A percentile compares a stretch with the other conserved stretches of the same genome.
Conservation (phyloP, 108 stramenopile genomes). For the Cyclotella baltica region DNA sequence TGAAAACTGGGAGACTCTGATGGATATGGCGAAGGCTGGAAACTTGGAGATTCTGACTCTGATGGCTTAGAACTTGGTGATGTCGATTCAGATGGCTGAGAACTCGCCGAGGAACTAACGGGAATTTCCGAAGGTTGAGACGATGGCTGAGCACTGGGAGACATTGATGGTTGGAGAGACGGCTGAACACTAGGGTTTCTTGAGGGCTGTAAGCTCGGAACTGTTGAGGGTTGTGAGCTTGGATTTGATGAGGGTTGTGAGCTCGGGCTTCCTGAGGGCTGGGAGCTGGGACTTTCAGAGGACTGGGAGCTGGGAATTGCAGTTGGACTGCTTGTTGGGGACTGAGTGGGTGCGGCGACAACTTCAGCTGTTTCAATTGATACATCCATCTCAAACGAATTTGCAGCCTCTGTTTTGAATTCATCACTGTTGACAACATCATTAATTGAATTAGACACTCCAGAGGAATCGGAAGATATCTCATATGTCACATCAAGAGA, state of each 20-base stretch:
- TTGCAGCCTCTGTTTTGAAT: conserved; percentile 15
- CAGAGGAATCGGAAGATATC: conserved; percentile 10
- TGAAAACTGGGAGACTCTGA: background rate
- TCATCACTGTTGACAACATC: conserved; percentile 7
- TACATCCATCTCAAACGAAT: background rate
- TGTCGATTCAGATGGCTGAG: background rate
- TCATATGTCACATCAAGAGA: conserved; percentile 8
- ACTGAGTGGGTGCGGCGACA: background rate
- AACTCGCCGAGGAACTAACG: background rate
- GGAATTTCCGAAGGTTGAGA: background rate
- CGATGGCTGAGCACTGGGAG: background rate
- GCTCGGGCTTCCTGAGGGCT: background rate
- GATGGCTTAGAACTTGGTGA: background rate
- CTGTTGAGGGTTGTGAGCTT: background rate
- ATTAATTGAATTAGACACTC: background rate
- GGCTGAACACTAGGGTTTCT: background rate
- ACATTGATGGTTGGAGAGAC: background rate
- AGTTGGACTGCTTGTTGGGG: background rate
- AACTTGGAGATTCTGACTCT: background rate
- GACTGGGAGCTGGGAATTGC: background rate
- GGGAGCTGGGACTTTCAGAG: background rate
- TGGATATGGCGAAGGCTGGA: background rate
- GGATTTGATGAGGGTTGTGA: background rate
- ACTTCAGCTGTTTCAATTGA: background rate
- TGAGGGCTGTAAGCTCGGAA: background rate